phyloP scores from a whole-genome alignment of 2,329 filamentous ascomycete species.

The Thelonectria discophora region DNA sequence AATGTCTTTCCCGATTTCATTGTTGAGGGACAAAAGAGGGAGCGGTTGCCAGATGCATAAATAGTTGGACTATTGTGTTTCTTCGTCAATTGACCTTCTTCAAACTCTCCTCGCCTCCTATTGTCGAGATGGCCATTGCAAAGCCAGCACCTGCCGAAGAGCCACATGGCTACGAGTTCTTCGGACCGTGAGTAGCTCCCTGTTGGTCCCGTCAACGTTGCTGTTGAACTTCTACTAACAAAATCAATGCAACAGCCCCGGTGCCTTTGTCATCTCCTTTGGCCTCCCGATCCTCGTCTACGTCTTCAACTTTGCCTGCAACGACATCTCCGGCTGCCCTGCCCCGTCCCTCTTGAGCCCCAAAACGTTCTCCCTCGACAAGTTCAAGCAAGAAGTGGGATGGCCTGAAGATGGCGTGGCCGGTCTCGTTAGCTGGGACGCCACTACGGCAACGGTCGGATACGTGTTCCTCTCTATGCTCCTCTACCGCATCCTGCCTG shows the following conservation, averaged over 20 bases:
- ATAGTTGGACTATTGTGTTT: constrained; percentile 1
- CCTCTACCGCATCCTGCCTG: constrained; percentile 81
- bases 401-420: constrained; percentile 78
- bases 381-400: constrained; percentile 80
- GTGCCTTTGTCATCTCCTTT: constrained; percentile 80
- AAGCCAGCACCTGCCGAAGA: constrained; percentile 40
- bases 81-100: not conserved
- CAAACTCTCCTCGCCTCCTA: not conserved
- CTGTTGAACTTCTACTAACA: constrained; percentile 17
- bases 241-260: constrained; percentile 63
- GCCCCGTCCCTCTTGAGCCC: constrained; percentile 81
- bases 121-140: constrained; percentile 44
- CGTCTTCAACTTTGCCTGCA: constrained; percentile 84
- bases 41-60: not conserved
- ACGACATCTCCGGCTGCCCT: constrained; percentile 91
- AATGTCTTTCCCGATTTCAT: constrained; percentile 5
- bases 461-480: constrained; percentile 82
- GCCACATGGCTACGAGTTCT: constrained; percentile 60
- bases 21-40: not conserved
- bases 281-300: constrained; percentile 83
- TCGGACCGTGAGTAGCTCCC: constrained; percentile 57
- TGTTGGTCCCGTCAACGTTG: not conserved
- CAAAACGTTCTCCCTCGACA: constrained; percentile 73
- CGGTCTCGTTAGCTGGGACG: constrained; percentile 75
- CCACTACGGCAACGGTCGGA: constrained; percentile 73